These are phyloP conservation scores for Paecilomyces sp. DNA, from an alignment of 2,329 filamentous ascomycete genomes.

Conservation along the genomic window DNA sequence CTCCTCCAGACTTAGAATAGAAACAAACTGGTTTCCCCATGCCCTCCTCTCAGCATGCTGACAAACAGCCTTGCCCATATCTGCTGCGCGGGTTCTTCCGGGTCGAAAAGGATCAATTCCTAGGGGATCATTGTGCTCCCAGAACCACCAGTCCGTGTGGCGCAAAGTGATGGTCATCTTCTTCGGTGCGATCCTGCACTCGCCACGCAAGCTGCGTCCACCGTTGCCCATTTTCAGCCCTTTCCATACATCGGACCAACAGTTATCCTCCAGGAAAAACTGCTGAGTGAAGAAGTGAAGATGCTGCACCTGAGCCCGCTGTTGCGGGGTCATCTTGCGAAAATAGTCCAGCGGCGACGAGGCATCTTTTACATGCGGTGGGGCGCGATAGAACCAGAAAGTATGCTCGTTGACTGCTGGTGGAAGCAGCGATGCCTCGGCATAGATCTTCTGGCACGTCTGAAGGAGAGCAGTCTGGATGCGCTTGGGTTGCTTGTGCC, in stretches of 20 bases:
- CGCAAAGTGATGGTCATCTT: conserved; percentile 18
- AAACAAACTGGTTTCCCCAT: conserved; percentile 7
- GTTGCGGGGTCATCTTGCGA: conserved; percentile 12
- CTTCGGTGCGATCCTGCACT: conserved; percentile 8
- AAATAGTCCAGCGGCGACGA: conserved; percentile 9
- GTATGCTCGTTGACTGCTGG: conserved; percentile 20
- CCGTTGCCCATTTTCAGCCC: neutral
- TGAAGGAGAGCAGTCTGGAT: conserved; percentile 26
- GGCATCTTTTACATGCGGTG: conserved; percentile 10
- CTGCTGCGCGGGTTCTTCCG: conserved; percentile 4
- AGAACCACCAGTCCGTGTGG: conserved; percentile 24
- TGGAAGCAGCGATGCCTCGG: conserved; percentile 29
- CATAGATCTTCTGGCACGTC: conserved; percentile 33
- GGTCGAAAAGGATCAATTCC: conserved; percentile 19
- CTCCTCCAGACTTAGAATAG: conserved; percentile 9
- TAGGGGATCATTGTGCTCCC: conserved; percentile 16
- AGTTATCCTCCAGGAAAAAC: conserved; percentile 13
- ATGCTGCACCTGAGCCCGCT: conserved; percentile 10
- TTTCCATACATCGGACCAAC: conserved; percentile 2
- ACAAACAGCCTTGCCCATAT: conserved; percentile 3
- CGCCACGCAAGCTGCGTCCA: neutral
- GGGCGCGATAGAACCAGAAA: conserved; percentile 19
- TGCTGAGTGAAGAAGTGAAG: conserved; percentile 22
- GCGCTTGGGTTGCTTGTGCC: conserved; percentile 20
- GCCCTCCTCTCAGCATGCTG: conserved; percentile 4